Conservation (phyloP, 495 filamentous ascomycete species). For the Aspergillus haitiensis region DNA sequence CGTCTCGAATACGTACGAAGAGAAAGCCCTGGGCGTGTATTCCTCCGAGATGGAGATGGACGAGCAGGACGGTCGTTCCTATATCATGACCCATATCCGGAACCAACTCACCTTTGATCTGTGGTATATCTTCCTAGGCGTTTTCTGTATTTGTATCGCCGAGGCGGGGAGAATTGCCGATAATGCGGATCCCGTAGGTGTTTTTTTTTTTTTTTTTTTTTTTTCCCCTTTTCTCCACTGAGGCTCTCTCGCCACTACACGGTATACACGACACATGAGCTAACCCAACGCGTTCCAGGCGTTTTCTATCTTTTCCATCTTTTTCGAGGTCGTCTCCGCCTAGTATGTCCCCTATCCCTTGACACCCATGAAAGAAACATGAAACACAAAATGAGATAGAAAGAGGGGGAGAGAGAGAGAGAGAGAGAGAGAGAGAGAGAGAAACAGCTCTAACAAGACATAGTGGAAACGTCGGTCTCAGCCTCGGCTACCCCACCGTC, state of each 20-base stretch:
- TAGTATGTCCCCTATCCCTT: slow-evolving; percentile 47
- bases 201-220: not conserved
- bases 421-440: too few relatives aligned
- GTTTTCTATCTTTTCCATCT: slow-evolving; percentile 62
- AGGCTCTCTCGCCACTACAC: too few relatives aligned
- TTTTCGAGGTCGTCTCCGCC: slow-evolving; percentile 85
- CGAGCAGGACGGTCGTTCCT: slow-evolving; percentile 35
- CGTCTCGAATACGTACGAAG: slow-evolving; percentile 64
- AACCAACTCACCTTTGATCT: slow-evolving; percentile 63
- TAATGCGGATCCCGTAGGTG: slow-evolving; percentile 42
- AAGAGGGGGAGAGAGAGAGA: too few relatives aligned
- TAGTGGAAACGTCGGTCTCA: slow-evolving; percentile 83
- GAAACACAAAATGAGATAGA: too few relatives aligned
- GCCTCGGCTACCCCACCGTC: slow-evolving; percentile 69
- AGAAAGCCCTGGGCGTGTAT: slow-evolving; percentile 68
- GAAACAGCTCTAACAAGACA: not conserved
- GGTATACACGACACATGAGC: too few relatives aligned
- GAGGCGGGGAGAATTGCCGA: slow-evolving; percentile 53
- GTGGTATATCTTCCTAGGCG: slow-evolving; percentile 64
- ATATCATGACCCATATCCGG: slow-evolving; percentile 57
- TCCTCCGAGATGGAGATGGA: slow-evolving; percentile 47
- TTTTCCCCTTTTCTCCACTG: not conserved
- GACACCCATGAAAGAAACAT: too few relatives aligned
- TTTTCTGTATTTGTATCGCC: slow-evolving; percentile 59
- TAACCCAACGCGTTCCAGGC: slow-evolving; percentile 12